A percentile compares a stretch with the other conserved stretches of the same genome.
Conservation (phyloP, 1,139 yeast species). For the Candida mesenterica region DNA sequence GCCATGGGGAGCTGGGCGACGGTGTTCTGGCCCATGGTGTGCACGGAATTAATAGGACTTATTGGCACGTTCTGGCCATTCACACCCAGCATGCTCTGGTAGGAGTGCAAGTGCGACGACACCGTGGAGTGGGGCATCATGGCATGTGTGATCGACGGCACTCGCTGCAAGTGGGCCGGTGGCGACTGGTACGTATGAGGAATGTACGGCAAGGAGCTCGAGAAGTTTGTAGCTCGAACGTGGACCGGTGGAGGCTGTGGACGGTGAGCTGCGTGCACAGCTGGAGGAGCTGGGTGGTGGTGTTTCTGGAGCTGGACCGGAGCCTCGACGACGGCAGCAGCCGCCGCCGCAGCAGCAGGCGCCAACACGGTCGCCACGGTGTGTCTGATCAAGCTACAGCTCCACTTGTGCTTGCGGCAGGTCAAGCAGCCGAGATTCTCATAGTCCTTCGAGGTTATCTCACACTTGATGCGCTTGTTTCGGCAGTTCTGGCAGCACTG, state of each 20-base stretch:
- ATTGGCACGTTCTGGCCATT: too few relatives aligned
- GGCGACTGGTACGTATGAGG: neutral
- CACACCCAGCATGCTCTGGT: too few relatives aligned
- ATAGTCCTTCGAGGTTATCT: conserved; percentile 32
- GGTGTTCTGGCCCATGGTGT: too few relatives aligned
- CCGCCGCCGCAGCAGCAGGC: neutral
- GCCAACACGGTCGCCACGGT: neutral
- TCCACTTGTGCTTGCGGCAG: conserved; percentile 21
- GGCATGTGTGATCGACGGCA: neutral
- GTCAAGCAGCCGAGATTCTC: conserved; percentile 38
- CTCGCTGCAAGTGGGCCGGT: neutral
- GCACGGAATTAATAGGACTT: too few relatives aligned
- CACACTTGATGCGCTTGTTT: conserved; percentile 39
- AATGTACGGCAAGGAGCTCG: neutral
- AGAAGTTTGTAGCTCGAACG: neutral
- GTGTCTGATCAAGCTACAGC: conserved; percentile 14
- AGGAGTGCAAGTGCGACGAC: too few relatives aligned
- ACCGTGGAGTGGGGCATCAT: neutral
- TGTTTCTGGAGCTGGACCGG: neutral
- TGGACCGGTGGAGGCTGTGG: neutral
- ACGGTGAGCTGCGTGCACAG: neutral
- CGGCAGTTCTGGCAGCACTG: conserved; percentile 54
- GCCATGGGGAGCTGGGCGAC: too few relatives aligned
- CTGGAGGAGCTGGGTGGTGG: neutral
- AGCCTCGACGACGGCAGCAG: neutral